Conservation (phyloP, 768 basidiomycete species). For the Floccularia luteovirens region DNA sequence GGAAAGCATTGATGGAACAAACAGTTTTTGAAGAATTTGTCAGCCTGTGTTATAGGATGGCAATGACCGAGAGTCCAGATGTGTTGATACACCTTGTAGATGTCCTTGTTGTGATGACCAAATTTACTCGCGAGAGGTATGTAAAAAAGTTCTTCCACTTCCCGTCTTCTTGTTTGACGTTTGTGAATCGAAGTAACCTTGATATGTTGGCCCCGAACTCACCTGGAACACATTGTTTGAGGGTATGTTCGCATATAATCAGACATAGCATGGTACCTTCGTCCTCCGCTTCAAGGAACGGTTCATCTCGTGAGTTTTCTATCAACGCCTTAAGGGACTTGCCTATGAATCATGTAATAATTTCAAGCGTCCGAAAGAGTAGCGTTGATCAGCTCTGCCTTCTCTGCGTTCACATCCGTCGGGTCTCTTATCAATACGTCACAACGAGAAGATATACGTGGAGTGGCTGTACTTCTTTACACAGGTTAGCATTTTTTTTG, state of each 20-base stretch:
- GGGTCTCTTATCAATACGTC: constrained; percentile 46
- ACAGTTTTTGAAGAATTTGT: constrained; percentile 87
- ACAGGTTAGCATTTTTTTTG: constrained; percentile 38
- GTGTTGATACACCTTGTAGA: constrained; percentile 71
- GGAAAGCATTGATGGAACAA: constrained; percentile 73
- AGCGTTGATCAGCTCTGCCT: constrained; percentile 54
- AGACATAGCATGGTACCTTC: constrained; percentile 68
- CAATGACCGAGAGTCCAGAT: constrained; percentile 72
- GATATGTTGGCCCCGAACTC: constrained; percentile 35
- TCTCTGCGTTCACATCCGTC: constrained; percentile 53
- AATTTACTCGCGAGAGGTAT: constrained; percentile 23
- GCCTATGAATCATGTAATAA: constrained; percentile 25
- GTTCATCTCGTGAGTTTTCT: constrained; percentile 38
- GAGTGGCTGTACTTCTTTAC: constrained; percentile 75
- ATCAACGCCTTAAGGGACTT: neutral
- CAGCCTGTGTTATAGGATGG: constrained; percentile 82
- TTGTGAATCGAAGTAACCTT: constrained; percentile 7
- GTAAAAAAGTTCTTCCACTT: constrained; percentile 4
- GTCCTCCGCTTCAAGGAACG: constrained; percentile 46
- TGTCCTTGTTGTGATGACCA: constrained; percentile 53
- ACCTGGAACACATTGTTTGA: constrained; percentile 60
- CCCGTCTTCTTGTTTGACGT: neutral
- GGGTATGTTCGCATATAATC: constrained; percentile 77
- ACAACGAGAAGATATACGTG: constrained; percentile 69
- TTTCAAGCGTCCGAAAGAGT: constrained; percentile 49